These are phyloP conservation scores for Closterium sp. DNA, from an alignment of 139 green algal species.

Conservation along the genomic window DNA sequence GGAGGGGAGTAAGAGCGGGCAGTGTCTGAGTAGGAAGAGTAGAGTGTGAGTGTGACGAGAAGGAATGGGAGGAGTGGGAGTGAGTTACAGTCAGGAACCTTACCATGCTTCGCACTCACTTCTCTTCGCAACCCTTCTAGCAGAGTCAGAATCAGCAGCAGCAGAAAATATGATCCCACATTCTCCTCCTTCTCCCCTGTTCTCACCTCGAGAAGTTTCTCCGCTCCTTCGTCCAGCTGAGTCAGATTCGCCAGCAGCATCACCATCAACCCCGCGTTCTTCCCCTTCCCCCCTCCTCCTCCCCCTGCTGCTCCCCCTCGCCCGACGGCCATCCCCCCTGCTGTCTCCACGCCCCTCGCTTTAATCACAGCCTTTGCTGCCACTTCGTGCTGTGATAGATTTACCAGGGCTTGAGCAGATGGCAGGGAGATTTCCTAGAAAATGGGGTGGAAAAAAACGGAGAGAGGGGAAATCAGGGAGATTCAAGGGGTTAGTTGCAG, in stretches of 20 bases:
- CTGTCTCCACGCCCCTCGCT: not conserved
- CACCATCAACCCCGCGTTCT: conserved; percentile 36
- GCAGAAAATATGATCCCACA: no score
- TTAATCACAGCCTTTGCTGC: conserved; percentile 46
- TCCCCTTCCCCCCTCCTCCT: not conserved
- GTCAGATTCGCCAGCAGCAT: conserved; percentile 83
- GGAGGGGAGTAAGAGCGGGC: no score
- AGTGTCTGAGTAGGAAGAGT: no score
- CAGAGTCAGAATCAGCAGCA: conserved; percentile 62
- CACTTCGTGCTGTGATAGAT: conserved; percentile 65
- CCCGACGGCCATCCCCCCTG: not conserved
- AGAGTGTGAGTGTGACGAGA: no score
- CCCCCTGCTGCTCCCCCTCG: not conserved
- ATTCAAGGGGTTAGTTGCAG: no score
- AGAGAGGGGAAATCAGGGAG: no score
- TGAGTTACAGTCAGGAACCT: no score
- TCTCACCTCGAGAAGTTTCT: conserved; percentile 65
- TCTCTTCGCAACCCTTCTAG: conserved; percentile 57
- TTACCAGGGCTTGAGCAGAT: conserved; percentile 67
- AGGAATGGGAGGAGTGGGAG: no score
- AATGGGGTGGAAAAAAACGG: no score
- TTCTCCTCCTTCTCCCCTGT: no score
- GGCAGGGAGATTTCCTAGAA: no score
- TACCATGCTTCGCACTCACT: conserved; percentile 59
- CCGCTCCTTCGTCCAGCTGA: conserved; percentile 57